These are phyloP conservation scores for Naganishia cerealis DNA, from an alignment of 1,284 basidiomycete genomes.

Conservation along the genomic window DNA sequence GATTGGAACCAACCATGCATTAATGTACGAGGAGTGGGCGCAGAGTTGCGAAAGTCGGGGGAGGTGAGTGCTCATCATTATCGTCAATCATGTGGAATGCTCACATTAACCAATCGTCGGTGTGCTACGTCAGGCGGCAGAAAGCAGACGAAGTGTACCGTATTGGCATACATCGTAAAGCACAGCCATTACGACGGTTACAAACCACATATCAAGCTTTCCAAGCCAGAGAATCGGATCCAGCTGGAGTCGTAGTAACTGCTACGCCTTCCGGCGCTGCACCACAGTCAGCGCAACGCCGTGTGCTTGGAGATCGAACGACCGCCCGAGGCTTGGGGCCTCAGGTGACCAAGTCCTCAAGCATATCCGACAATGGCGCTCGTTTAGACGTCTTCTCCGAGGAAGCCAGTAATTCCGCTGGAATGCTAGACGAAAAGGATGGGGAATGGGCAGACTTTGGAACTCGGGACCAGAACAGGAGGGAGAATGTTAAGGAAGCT, in stretches of 20 bases:
- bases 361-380: slow-evolving; percentile 47
- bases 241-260: slow-evolving; percentile 21
- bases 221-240: slow-evolving; percentile 52
- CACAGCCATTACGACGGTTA: slow-evolving; percentile 78
- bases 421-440: slow-evolving; percentile 34
- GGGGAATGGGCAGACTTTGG: slow-evolving; percentile 57
- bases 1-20: slow-evolving; percentile 73
- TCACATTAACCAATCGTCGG: background rate
- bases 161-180: slow-evolving; percentile 77
- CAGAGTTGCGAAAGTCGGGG: slow-evolving; percentile 68
- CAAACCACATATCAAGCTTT: slow-evolving; percentile 82
- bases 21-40: slow-evolving; percentile 85
- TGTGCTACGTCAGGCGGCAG: slow-evolving; percentile 58
- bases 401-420: slow-evolving; percentile 30
- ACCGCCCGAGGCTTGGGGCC: background rate
- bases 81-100: background rate
- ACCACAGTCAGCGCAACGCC: slow-evolving; percentile 15
- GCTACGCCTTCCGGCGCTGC: slow-evolving; percentile 16
- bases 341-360: background rate
- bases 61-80: slow-evolving; percentile 59
- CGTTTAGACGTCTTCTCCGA: slow-evolving; percentile 56
- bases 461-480: slow-evolving; percentile 55
- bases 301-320: slow-evolving; percentile 21
- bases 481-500: slow-evolving; percentile 58
- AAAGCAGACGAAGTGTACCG: slow-evolving; percentile 82